These are phyloP conservation scores for Diaporthe sp. DNA, from an alignment of 2,329 filamentous ascomycete genomes.

Conservation along the genomic window DNA sequence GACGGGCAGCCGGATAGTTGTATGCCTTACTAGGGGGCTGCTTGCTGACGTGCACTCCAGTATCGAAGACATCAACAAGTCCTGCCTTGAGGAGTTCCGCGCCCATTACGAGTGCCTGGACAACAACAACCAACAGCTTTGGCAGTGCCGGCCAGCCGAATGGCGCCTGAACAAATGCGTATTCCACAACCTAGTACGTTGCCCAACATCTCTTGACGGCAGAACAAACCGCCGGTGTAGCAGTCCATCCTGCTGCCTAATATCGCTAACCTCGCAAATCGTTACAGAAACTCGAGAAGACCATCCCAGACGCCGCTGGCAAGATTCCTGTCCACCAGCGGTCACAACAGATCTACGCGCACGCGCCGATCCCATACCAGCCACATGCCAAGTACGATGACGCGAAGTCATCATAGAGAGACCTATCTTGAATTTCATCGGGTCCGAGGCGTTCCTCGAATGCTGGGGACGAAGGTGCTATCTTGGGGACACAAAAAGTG, in stretches of 20 bases:
- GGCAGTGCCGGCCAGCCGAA: conserved; percentile 92
- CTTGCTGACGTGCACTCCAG: conserved; percentile 59
- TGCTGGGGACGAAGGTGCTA: not conserved
- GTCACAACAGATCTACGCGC: conserved; percentile 72
- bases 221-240: not conserved
- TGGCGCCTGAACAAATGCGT: conserved; percentile 95
- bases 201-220: not conserved
- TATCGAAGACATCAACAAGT: conserved; percentile 94
- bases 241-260: too few species aligned
- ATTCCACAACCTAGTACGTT: conserved; percentile 90
- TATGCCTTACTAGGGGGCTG: not conserved
- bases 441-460: not conserved
- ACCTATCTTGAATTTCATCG: not conserved
- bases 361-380: conserved; percentile 55
- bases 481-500: conserved; percentile 19
- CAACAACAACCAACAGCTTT: conserved; percentile 97
- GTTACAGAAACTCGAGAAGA: conserved; percentile 82
- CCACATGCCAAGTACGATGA: conserved; percentile 38
- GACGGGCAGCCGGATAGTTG: not conserved
- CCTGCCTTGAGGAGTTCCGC: conserved; percentile 92
- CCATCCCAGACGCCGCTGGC: conserved; percentile 80
- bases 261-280: not conserved
- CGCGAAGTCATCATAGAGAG: conserved; percentile 27
- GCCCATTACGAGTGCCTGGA: conserved; percentile 96
- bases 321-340: conserved; percentile 82